Percentiles rank a stretch among this genome's conserved stretches.
phyloP scores from a whole-genome alignment of 805 yeast species.

The Starmerella sirachaensis region DNA sequence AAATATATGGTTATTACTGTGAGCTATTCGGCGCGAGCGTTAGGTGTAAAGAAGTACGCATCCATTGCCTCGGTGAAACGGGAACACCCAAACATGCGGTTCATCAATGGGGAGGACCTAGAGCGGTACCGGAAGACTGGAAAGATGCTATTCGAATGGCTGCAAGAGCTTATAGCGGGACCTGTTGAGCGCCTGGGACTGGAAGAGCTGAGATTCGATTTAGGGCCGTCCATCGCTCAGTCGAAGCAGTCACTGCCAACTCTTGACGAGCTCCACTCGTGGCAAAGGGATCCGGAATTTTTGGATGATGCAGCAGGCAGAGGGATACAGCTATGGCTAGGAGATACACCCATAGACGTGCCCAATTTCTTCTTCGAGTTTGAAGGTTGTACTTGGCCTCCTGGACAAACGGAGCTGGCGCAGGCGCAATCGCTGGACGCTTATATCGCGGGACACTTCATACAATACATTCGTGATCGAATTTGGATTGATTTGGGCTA shows the following conservation, averaged over 20 bases:
- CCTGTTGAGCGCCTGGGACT: constrained; percentile 28
- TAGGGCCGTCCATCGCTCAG: constrained; percentile 16
- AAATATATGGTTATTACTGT: constrained; percentile 26
- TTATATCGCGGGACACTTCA: constrained; percentile 26
- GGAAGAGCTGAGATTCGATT: constrained; percentile 27
- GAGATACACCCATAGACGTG: constrained; percentile 10
- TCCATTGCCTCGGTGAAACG: constrained; percentile 14
- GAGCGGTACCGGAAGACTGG: constrained; percentile 26
- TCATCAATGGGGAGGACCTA: constrained; percentile 27
- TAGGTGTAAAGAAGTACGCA: constrained; percentile 25
- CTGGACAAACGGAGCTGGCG: constrained; percentile 8
- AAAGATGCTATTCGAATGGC: constrained; percentile 21
- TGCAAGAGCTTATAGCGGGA: constrained; percentile 13
- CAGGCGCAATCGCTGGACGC: constrained; percentile 6
- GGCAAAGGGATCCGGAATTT: constrained; percentile 9
- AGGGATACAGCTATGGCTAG: neutral
- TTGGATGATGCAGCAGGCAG: constrained; percentile 8
- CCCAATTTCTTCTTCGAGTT: constrained; percentile 24
- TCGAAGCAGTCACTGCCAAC: neutral
- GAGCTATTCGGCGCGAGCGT: constrained; percentile 26
- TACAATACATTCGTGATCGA: constrained; percentile 22
- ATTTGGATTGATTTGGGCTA: constrained; percentile 23
- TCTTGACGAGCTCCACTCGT: neutral
- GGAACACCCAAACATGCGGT: constrained; percentile 21
- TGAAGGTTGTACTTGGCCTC: constrained; percentile 22